Evolutionary conservation across 176 grass and related monocot genomes (phyloP), one percentile per base, ranked within the genome.

Genomic region (Oryza rufipogon): DNA sequence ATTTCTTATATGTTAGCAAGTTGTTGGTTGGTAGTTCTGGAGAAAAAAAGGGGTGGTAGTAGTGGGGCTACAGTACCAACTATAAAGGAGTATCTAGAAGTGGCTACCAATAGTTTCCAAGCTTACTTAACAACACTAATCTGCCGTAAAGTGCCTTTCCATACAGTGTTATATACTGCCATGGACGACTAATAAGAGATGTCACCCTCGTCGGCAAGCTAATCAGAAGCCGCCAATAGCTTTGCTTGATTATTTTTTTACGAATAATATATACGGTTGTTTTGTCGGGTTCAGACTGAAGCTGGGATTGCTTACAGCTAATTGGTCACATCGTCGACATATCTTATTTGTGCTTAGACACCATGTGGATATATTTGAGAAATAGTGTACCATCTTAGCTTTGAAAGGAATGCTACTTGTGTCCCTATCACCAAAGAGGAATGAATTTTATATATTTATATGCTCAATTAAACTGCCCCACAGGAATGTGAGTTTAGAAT

Each of bases 401-500:
- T 44, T 81, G 66, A 56, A 88, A 79, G 66, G 23, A 74, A 67
- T 72, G 34, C 75, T 66, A 74, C 19, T 33, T 78, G 47, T 80
- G 81, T 74, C 70, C 34, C 69, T 63, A 74, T 36, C 34, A 67
- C 69, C 41, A 74, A 88, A 79, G 75, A 84, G 81, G 68, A 74
- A 84, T 72, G 61, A 34, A 9, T 79, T 19, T 78, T 45, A 1
- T 28, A 28, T 47, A 70, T 22, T 68, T 25, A 34, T 73, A 61
- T 16, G 16, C 51, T 19, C 17, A 54, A 54, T 68, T 84, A 68
- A 72, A 38, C 46, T 9, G 68, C 34, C 47, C 16, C 1, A 38
- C 51, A 73, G 26, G 68, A 66, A 36, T 72, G 32, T 78, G 9
- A n/a, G 22, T 3, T 33, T 54, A 56, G 8, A 54, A 25, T 16